Conservation (phyloP, 805 yeast genomes). For the Saccharomycopsis capsularis region DNA sequence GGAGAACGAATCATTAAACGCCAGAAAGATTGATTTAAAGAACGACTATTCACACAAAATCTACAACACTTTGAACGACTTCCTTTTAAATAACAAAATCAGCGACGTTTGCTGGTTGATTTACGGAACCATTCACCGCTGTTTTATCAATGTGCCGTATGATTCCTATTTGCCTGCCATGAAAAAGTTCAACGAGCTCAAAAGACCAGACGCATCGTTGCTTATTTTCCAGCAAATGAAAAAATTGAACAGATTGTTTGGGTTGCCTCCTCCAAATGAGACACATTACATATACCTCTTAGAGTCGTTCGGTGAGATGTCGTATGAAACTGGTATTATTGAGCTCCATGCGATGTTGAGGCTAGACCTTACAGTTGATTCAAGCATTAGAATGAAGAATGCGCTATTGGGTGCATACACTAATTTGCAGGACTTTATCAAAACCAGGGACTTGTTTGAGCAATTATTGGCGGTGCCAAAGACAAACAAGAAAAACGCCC, state of each 20-base stretch:
- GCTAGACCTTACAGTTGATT: slow-evolving; percentile 48
- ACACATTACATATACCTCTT: slow-evolving; percentile 55
- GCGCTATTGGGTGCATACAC: slow-evolving; percentile 56
- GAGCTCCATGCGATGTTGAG: slow-evolving; percentile 56
- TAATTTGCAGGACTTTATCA: slow-evolving; percentile 45
- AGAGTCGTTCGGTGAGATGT: slow-evolving; percentile 47
- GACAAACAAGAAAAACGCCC: slow-evolving; percentile 29
- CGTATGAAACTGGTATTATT: slow-evolving; percentile 56
- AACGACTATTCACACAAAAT: slow-evolving; percentile 29
- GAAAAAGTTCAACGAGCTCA: slow-evolving; percentile 41
- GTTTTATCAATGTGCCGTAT: slow-evolving; percentile 45
- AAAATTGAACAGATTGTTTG: slow-evolving; percentile 44
- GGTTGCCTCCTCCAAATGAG: slow-evolving; percentile 39
- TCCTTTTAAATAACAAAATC: slow-evolving; percentile 33
- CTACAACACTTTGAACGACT: slow-evolving; percentile 37
- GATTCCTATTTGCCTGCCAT: slow-evolving; percentile 52
- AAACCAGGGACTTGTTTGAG: slow-evolving; percentile 52
- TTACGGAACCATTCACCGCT: slow-evolving; percentile 50
- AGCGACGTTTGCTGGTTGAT: slow-evolving; percentile 50
- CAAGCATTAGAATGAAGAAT: slow-evolving; percentile 51
- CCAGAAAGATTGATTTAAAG: slow-evolving; percentile 17
- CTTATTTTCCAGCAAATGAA: slow-evolving; percentile 54
- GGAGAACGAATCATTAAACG: slow-evolving; percentile 22
- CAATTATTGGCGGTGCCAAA: slow-evolving; percentile 47
- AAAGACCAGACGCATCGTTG: slow-evolving; percentile 53